Conservation (phyloP, 306 rosid genomes). For the Spatholobus suberectus region DNA sequence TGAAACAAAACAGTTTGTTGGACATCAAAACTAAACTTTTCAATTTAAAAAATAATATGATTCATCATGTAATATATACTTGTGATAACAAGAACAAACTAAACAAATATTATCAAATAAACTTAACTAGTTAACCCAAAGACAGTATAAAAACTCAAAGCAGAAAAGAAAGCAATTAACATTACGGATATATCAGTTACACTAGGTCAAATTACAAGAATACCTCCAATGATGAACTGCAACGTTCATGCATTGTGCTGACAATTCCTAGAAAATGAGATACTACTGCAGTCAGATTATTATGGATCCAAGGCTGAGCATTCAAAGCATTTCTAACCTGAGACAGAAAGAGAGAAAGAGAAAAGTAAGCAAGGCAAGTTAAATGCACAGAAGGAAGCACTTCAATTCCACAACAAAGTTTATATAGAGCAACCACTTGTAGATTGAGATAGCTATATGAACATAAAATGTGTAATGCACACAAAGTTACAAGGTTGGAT, state of each 20-base stretch:
- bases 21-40: constrained; percentile 3
- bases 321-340: constrained; percentile 86
- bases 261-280: constrained; percentile 84
- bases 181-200: constrained; percentile 20
- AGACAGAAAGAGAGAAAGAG: constrained; percentile 29
- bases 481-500: neutral
- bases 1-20: constrained; percentile 15
- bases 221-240: constrained; percentile 88
- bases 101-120: constrained; percentile 15
- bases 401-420: neutral
- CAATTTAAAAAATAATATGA: constrained; percentile 21
- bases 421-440: neutral
- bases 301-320: constrained; percentile 71
- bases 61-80: neutral
- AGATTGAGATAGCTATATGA: constrained; percentile 7
- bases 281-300: constrained; percentile 59
- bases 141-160: constrained; percentile 1
- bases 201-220: constrained; percentile 33
- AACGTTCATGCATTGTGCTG: constrained; percentile 85
- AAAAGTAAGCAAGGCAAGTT: constrained; percentile 27
- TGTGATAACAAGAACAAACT: constrained; percentile 2
- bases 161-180: neutral
- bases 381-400: constrained; percentile 26
- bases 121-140: constrained; percentile 4
- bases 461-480: constrained; percentile 14